These are phyloP conservation scores for Lindgomyces ingoldianus DNA, from an alignment of 495 filamentous ascomycete genomes.

Conservation along the genomic window DNA sequence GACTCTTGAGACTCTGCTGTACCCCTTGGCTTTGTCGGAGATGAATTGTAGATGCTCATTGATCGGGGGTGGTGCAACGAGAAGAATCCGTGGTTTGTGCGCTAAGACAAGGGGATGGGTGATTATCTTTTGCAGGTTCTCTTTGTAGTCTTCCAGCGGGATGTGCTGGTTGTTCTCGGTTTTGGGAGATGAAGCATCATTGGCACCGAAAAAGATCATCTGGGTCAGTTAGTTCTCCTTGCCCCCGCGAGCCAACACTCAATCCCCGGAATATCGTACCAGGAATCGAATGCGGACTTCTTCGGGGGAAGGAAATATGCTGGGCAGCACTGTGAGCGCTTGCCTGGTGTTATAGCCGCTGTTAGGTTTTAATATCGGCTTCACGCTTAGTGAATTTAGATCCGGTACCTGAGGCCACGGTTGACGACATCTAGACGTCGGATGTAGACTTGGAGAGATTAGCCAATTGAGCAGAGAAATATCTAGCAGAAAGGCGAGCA, in stretches of 20 bases:
- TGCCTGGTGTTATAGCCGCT: slow-evolving; percentile 71
- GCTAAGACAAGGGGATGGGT: slow-evolving; percentile 65
- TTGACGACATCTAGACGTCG: slow-evolving; percentile 69
- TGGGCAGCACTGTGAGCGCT: slow-evolving; percentile 59
- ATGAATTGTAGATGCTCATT: slow-evolving; percentile 68
- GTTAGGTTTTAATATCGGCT: neutral
- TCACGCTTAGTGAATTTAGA: neutral
- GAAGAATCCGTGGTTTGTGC: slow-evolving; percentile 70
- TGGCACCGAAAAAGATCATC: slow-evolving; percentile 84
- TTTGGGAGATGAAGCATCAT: slow-evolving; percentile 70
- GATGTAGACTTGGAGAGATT: slow-evolving; percentile 54
- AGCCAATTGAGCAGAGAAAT: neutral
- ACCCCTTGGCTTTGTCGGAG: slow-evolving; percentile 55
- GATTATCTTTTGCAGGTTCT: slow-evolving; percentile 69
- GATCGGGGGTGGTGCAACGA: slow-evolving; percentile 78
- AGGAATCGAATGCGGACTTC: slow-evolving; percentile 64
- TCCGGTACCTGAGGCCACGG: slow-evolving; percentile 60
- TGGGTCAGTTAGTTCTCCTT: slow-evolving; percentile 40
- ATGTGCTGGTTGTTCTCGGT: slow-evolving; percentile 66
- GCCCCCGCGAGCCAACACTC: neutral
- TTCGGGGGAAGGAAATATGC: slow-evolving; percentile 58
- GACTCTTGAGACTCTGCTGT: slow-evolving; percentile 57
- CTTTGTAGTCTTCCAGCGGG: slow-evolving; percentile 68
- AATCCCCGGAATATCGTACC: slow-evolving; percentile 50
- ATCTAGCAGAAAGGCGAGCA: no score